These are phyloP conservation scores for Amanita phalloides DNA, from an alignment of 768 basidiomycete species.

Conservation along the genomic window DNA sequence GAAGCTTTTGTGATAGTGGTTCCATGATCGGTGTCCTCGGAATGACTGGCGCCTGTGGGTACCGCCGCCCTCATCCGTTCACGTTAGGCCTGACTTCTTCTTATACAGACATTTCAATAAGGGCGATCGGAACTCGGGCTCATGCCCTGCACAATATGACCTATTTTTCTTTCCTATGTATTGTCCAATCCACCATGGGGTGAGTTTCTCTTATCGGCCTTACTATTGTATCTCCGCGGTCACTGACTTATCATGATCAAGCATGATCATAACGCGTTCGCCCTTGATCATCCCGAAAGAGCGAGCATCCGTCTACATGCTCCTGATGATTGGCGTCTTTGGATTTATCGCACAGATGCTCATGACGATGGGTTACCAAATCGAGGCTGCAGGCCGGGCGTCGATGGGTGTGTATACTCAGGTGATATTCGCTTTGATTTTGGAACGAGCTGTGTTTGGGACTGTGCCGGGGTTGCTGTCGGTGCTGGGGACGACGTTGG, in stretches of 20 bases:
- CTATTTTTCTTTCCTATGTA: constrained; percentile 53
- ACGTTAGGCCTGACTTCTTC: too few species aligned
- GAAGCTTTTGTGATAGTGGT: constrained; percentile 24
- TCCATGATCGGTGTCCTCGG: constrained; percentile 56
- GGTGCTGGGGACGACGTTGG: not conserved
- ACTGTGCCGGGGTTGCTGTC: not conserved
- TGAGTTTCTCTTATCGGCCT: constrained; percentile 11
- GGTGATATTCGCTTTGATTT: not conserved
- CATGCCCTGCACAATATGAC: constrained; percentile 63
- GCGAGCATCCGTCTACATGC: constrained; percentile 30
- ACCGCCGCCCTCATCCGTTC: constrained; percentile 10
- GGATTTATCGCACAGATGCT: constrained; percentile 41
- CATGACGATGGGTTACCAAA: constrained; percentile 36
- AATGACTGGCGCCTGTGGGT: constrained; percentile 52
- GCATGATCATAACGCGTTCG: constrained; percentile 30
- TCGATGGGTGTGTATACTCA: constrained; percentile 43
- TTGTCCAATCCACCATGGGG: constrained; percentile 26
- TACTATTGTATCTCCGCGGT: not conserved
- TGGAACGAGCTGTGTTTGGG: not conserved
- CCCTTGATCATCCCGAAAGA: constrained; percentile 35
- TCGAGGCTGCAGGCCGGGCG: constrained; percentile 51
- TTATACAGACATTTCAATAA: constrained; percentile 24
- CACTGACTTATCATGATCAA: constrained; percentile 9
- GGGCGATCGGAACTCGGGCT: constrained; percentile 67
- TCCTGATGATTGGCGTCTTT: constrained; percentile 40